phyloP scores from a whole-genome alignment of 2,329 filamentous ascomycete genomes.

The Colletotrichum spinosum region DNA sequence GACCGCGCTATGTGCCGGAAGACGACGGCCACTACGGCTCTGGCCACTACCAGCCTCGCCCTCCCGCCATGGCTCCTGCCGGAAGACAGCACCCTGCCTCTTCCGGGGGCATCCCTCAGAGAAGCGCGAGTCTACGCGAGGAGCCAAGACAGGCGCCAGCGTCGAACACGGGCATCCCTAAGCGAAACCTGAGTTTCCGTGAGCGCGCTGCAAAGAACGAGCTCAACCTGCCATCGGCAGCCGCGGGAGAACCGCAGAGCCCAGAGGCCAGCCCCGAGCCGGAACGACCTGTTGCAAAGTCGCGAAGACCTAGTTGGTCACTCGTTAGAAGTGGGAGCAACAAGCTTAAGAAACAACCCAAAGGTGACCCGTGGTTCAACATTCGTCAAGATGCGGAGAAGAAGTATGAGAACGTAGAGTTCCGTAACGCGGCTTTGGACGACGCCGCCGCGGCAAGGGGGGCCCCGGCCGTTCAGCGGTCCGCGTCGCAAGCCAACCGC shows the following conservation, averaged over 20 bases:
- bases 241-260: conserved; percentile 11
- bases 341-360: conserved; percentile 68
- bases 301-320: conserved; percentile 44
- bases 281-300: conserved; percentile 44
- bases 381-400: conserved; percentile 57
- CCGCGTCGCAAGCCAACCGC: conserved; percentile 39
- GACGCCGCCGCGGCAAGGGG: conserved; percentile 37
- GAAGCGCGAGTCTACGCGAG: conserved; percentile 38
- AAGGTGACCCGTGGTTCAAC: conserved; percentile 61
- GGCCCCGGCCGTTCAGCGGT: conserved; percentile 28
- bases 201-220: conserved; percentile 65
- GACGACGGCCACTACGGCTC: conserved; percentile 43
- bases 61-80: conserved; percentile 40
- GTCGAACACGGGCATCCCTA: conserved; percentile 50
- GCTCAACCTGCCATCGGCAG: conserved; percentile 47
- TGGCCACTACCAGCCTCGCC: conserved; percentile 37
- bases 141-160: conserved; percentile 18
- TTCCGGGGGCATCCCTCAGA: conserved; percentile 26
- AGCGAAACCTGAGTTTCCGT: conserved; percentile 70
- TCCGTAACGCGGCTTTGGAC: conserved; percentile 40
- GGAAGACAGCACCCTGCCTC: conserved; percentile 28
- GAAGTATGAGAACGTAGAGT: conserved; percentile 45
- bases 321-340: conserved; percentile 65
- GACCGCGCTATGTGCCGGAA: conserved; percentile 49
- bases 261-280: conserved; percentile 40